Base-by-base conservation (phyloP, 495 filamentous ascomycete genomes). In the Penicillium coprophilum region DNA sequence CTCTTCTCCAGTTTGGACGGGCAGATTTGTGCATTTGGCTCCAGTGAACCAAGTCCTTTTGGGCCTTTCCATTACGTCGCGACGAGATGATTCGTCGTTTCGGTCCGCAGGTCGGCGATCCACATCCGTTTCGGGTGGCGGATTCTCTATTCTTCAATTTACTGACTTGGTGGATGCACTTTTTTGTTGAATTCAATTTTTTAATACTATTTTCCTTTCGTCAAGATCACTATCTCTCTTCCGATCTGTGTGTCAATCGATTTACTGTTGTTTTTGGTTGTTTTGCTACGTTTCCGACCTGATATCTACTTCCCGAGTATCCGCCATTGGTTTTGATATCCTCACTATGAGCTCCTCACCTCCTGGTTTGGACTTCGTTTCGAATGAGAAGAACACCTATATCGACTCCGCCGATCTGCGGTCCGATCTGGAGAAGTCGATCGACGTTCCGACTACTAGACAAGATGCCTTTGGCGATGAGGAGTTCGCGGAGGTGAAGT, bases 381-480 rank as follows among this genome's bases (percentile, higher is more conserved):
- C 40, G 11, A 39, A 54, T 8, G 38, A 56, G 45, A 60, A 64
- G 27, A 52, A 39, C 15, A 0, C 50, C 2, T 40, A 45, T 38
- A 50, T 58, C 41, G 53, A 58, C 27, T 34, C 52, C 6, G 61
- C 52, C 6, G 61, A 59, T 6, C 31, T 55, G 12, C 21, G 32
- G 3, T 17, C 39, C 6, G 69, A 68, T 49, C 31, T 23, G 4
- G 64, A 72, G 46, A 68, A 68, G 47, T 58, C 58, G 20, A 40
- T 43, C 1, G 43, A 45, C 8, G 31, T 21, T 0, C 61, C 65
- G 30, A 55, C 56, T 2, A 60, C 63, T 31, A 27, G n/a, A 30
- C 58, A 70, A 27, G 71, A 76, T 59, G 67, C 76, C 8, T 75
- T 76, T 61, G 75, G 72, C 27, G 66, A 77, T 40, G 74, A 77